phyloP scores from a whole-genome alignment of 176 grass and related monocot species.

The Areca catechu region DNA sequence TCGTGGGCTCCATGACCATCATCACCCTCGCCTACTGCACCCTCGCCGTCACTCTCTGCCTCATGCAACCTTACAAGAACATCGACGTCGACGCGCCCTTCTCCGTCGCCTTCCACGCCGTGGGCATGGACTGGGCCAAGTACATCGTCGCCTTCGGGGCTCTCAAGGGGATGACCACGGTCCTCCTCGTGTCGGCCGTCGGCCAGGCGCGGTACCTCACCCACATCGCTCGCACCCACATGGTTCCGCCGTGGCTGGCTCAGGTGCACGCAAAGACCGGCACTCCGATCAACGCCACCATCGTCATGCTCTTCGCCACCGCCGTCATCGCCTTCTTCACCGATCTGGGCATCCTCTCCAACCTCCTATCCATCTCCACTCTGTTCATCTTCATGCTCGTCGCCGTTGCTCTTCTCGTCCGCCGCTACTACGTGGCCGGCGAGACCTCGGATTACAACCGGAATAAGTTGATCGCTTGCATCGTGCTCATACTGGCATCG shows the following conservation, averaged over 20 bases:
- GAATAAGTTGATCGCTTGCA: conserved; percentile 24
- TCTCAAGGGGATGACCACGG: conserved; percentile 54
- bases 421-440: conserved; percentile 39
- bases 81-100: conserved; percentile 56
- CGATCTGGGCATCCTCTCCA: conserved; percentile 33
- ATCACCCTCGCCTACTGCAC: conserved; percentile 39
- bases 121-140: conserved; percentile 67
- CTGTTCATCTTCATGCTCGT: conserved; percentile 80
- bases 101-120: conserved; percentile 43
- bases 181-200: conserved; percentile 50
- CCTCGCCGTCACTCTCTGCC: conserved; percentile 54
- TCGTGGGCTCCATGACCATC: conserved; percentile 62
- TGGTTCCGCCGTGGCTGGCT: conserved; percentile 43
- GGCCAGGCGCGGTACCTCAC: conserved; percentile 67
- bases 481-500: conserved; percentile 23
- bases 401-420: conserved; percentile 44
- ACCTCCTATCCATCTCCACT: conserved; percentile 61
- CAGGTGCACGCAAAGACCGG: conserved; percentile 28
- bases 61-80: conserved; percentile 40
- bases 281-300: conserved; percentile 44
- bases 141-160: conserved; percentile 72
- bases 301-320: conserved; percentile 42
- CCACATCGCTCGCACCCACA: conserved; percentile 51
- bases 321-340: conserved; percentile 57
- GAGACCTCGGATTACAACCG: conserved; percentile 25